Base-by-base conservation (phyloP, 2,329 filamentous ascomycete genomes). In the Fusarium piperis region DNA sequence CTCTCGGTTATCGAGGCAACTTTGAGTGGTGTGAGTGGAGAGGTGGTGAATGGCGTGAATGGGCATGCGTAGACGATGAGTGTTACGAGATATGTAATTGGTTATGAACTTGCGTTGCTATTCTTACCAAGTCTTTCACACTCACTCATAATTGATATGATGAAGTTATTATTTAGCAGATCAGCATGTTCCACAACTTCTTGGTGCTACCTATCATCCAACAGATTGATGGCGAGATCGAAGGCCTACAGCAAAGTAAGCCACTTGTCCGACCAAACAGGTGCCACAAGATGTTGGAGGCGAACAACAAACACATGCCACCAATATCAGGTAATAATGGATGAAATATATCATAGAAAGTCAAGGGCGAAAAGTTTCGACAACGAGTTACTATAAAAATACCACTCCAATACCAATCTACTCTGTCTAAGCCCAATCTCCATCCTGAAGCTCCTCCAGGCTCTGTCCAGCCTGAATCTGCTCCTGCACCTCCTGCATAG, bases 361-460 rank as follows among this genome's bases (percentile, higher is more conserved):
- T 44, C 1, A 28, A 48, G 3, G 8, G 9, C 23, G 5, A 23
- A n/a, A n/a, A 28, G 7, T n/a, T 48, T 12, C 9, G 6, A 28
- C 15, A 48, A 11, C 23, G n/a, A 28, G 16, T 8, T 48, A 20
- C 18, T 41, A 41, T 23, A 15, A 48, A 7, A 4, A 28, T 5
- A 28, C 23, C 3, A 26, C 16, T 28, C 6, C 23, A 0, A 26
- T 16, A 16, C 39, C 2, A 16, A 44, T 16, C 15, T 23, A 44
- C 4, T 23, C 20, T 26, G 8, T 3, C 30, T 46, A 71, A 36
- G 68, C 33, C 68, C 68, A 71, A 18, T 71, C 68, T 0, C 68
- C 68, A 65, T 71, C 64, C 20, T 71, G 68, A 16, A 71, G 57
- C 57, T 71, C 68, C 56, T 71, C 68, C 26, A 71, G 15, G 33